These are phyloP conservation scores for Atkinsonella texensis DNA, from an alignment of 2,329 filamentous ascomycete species.

Conservation along the genomic window DNA sequence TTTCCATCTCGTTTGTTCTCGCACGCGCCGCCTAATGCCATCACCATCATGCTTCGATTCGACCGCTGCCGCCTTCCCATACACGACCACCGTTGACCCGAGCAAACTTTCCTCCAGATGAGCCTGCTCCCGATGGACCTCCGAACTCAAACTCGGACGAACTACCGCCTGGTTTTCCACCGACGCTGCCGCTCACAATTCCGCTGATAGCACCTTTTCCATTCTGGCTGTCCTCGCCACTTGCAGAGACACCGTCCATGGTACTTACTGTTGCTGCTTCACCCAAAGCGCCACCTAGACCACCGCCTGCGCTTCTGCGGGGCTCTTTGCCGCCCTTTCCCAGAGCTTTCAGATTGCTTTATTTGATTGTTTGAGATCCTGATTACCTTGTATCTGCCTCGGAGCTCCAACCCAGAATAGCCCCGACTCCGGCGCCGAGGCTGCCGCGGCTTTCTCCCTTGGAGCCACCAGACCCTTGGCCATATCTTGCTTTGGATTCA, in stretches of 20 bases:
- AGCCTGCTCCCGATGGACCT: neutral
- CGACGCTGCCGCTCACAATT: neutral
- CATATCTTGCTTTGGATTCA: too few species aligned
- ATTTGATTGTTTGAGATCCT: neutral
- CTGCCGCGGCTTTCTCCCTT: too few species aligned
- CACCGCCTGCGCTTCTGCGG: neutral
- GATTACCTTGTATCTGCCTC: too few species aligned
- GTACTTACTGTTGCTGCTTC: neutral
- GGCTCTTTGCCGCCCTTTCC: neutral
- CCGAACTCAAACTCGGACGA: neutral
- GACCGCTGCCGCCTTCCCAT: too few species aligned
- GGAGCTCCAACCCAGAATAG: too few species aligned
- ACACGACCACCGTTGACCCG: too few species aligned
- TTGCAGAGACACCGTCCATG: neutral
- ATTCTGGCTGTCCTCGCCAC: neutral
- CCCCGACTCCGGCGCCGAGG: too few species aligned
- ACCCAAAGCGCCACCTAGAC: neutral
- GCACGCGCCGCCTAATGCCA: too few species aligned
- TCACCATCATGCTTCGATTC: too few species aligned
- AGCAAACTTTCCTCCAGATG: too few species aligned
- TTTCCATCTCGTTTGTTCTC: too few species aligned
- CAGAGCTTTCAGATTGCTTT: neutral
- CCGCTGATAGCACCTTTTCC: neutral
- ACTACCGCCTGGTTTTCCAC: neutral
- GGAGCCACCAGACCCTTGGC: too few species aligned